Base-by-base conservation (phyloP, 179 eudicot species). In the Gypsophila paniculata region DNA sequence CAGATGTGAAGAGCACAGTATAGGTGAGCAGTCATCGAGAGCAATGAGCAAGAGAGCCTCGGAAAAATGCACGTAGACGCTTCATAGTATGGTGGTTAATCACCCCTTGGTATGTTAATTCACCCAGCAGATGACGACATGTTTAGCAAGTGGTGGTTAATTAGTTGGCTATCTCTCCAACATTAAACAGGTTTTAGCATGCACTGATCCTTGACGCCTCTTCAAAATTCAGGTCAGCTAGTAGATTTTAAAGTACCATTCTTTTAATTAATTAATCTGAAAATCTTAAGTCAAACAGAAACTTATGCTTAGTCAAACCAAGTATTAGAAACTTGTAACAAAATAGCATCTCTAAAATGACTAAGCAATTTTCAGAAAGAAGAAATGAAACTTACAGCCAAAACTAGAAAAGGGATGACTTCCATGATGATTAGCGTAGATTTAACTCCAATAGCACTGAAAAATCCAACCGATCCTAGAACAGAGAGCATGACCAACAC, bases 401-500 rank as follows among this genome's bases (percentile, higher is more conserved):
- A 81, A 76, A 93, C 99, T 71, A 95, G 96, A 74, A 95, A 95
- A 69, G 99, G 99, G 71, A 95, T 95, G 89, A 95, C 99, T 95
- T 95, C 99, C 99, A 95, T 92, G 64, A 95, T 95, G 79, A 95
- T 95, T 66, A 95, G 96, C 36, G 99, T 95, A 68, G 99, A 95
- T 79, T 95, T 95, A 58, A 95, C 86, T 75, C 99, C 99, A 80
- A 92, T 55, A 26, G 98, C 96, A 85, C 99, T 95, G 86, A 95
- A 95, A 77, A 95, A 87, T 13, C 99, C 99, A 74, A 90, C 98
- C 32, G 99, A 90, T 75, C 91, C 99, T 63, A 93, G 93, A 68
- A 92, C 98, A 62, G 99, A 95, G 64, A 95, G 96, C 97, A 95
- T 82, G 82, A 95, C 99, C 76, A 95, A 86, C 64, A 87, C 61